Percentiles rank a stretch among this genome's conserved stretches.
Evolutionary conservation across 306 rosid genomes (phyloP).

Genomic region (Fragaria vesca): DNA sequence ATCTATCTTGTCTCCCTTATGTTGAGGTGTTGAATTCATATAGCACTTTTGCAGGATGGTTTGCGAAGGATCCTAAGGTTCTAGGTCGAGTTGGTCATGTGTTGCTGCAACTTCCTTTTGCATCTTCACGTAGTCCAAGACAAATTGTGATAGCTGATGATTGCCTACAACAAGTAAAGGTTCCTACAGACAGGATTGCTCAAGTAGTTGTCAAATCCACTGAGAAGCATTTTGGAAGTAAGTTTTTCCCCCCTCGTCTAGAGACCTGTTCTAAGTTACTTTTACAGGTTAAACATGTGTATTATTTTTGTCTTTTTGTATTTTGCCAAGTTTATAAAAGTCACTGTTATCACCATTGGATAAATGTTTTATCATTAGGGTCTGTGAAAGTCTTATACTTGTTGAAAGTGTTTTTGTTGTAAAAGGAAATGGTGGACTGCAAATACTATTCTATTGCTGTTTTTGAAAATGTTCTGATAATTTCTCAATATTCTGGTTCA

Average conservation of each 20-base stretch:
- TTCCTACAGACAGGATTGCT: slow-evolving; percentile 70
- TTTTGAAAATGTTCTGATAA: slow-evolving; percentile 22
- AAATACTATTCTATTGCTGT: background rate
- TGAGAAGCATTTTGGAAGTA: slow-evolving; percentile 92
- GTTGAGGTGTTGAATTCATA: slow-evolving; percentile 4
- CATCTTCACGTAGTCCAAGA: slow-evolving; percentile 65
- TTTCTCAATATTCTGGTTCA: slow-evolving; percentile 32
- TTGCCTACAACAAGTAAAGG: slow-evolving; percentile 72
- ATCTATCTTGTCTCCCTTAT: background rate
- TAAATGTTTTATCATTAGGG: background rate
- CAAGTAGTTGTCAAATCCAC: slow-evolving; percentile 78
- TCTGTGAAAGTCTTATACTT: background rate
- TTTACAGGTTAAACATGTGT: background rate
- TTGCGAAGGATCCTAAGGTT: slow-evolving; percentile 79
- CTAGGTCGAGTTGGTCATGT: slow-evolving; percentile 80
- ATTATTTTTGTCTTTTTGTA: background rate
- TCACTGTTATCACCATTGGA: background rate
- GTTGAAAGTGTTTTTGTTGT: background rate
- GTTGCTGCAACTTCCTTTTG: slow-evolving; percentile 73
- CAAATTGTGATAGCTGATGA: slow-evolving; percentile 82
- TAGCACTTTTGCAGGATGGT: slow-evolving; percentile 64
- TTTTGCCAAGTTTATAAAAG: background rate
- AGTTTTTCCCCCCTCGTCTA: slow-evolving; percentile 30
- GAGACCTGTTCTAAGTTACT: background rate
- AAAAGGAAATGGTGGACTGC: background rate